phyloP scores from a whole-genome alignment of 805 yeast species.

The Candida nonsorbophila region DNA sequence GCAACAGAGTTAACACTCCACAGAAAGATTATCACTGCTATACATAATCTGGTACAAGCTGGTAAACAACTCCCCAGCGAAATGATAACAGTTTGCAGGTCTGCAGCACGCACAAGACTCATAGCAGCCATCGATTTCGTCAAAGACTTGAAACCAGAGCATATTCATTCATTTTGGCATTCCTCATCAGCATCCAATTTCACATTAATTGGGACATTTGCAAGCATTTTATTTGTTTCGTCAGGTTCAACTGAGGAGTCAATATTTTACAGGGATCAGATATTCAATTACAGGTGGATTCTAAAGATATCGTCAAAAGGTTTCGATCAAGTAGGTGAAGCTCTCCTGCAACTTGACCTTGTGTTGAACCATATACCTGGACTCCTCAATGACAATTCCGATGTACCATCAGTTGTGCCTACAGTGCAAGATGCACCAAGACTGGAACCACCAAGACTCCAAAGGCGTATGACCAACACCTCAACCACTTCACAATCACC shows the following conservation, averaged over 20 bases:
- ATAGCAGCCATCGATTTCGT: constrained; percentile 80
- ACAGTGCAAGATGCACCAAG: constrained; percentile 19
- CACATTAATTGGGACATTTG: constrained; percentile 82
- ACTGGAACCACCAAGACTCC: no score
- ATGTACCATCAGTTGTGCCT: constrained; percentile 32
- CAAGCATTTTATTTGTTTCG: constrained; percentile 72
- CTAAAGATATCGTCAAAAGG: constrained; percentile 70
- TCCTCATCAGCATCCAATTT: constrained; percentile 74
- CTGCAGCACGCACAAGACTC: constrained; percentile 80
- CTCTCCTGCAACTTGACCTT: constrained; percentile 66
- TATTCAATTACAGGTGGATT: constrained; percentile 73
- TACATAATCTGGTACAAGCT: constrained; percentile 30
- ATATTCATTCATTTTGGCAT: constrained; percentile 87
- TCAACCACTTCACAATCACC: no score
- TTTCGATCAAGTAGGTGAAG: constrained; percentile 73
- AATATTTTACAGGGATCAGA: constrained; percentile 55
- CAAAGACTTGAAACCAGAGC: constrained; percentile 70
- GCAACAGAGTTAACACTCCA: constrained; percentile 87
- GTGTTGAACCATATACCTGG: constrained; percentile 76
- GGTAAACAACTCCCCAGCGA: constrained; percentile 32
- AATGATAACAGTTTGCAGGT: constrained; percentile 57
- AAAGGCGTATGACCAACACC: no score
- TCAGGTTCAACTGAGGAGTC: constrained; percentile 60
- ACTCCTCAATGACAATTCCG: constrained; percentile 35
- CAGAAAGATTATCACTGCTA: constrained; percentile 61